Conservation (phyloP, 148 eudicot species). For the Pharnaceum exiguum region DNA sequence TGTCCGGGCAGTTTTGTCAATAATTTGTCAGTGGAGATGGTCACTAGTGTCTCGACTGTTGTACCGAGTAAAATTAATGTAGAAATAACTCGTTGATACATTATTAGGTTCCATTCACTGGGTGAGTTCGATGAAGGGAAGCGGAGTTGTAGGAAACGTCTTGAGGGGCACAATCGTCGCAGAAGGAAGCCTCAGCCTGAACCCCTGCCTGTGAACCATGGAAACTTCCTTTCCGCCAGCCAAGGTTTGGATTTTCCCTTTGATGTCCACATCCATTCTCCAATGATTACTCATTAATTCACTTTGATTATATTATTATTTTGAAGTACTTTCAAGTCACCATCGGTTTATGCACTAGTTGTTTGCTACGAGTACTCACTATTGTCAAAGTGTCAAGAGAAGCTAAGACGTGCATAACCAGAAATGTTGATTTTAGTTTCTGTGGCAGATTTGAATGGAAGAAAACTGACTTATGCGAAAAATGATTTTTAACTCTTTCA, state of each 20-base stretch:
- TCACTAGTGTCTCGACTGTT: no score
- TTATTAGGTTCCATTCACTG: constrained; percentile 68
- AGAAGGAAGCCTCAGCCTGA: constrained; percentile 80
- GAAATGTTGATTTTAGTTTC: no score
- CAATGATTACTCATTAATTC: background rate
- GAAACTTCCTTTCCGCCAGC: constrained; percentile 34
- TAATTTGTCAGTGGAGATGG: no score
- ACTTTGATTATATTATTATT: background rate
- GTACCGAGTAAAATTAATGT: no score
- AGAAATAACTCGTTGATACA: background rate
- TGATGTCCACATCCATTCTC: background rate
- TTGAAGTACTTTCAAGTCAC: no score
- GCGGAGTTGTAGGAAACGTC: constrained; percentile 68
- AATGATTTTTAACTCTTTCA: background rate
- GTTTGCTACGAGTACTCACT: no score
- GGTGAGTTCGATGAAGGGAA: constrained; percentile 65
- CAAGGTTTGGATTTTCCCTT: constrained; percentile 36
- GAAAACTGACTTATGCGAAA: background rate
- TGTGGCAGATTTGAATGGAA: background rate
- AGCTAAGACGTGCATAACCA: no score
- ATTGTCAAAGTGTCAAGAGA: no score
- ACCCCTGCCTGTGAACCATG: constrained; percentile 33
- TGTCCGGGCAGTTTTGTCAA: no score
- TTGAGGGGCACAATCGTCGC: constrained; percentile 65
- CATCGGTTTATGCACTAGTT: no score